phyloP scores from a whole-genome alignment of 1,284 basidiomycete genomes.

The Schizophyllum commune region DNA sequence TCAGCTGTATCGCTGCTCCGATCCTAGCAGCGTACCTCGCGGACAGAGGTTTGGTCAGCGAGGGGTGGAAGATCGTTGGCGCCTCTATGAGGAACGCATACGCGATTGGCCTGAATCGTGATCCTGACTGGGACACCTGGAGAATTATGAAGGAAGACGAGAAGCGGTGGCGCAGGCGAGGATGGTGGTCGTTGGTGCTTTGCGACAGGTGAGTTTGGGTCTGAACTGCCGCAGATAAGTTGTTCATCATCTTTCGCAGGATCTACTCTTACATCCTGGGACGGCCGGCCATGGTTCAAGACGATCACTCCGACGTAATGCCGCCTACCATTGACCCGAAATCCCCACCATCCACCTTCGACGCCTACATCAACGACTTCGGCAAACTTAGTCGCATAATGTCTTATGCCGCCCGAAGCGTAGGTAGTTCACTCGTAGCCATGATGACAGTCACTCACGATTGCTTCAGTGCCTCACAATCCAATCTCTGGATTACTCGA shows the following conservation, averaged over 20 bases:
- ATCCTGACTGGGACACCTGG: constrained; percentile 40
- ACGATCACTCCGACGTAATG: constrained; percentile 30
- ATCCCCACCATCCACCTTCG: constrained; percentile 27
- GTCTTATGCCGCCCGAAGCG: neutral
- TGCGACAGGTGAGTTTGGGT: no score
- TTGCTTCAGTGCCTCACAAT: neutral
- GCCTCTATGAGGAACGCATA: constrained; percentile 35
- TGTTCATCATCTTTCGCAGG: no score
- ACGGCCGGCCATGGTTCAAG: constrained; percentile 35
- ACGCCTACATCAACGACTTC: constrained; percentile 27
- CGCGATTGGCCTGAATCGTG: constrained; percentile 44
- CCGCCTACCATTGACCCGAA: constrained; percentile 20
- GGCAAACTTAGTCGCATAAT: constrained; percentile 26
- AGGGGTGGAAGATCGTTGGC: constrained; percentile 47
- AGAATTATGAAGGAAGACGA: constrained; percentile 27
- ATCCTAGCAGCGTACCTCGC: constrained; percentile 39
- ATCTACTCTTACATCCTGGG: constrained; percentile 37
- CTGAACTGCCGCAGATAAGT: no score
- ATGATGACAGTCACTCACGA: neutral
- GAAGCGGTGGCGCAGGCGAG: constrained; percentile 32
- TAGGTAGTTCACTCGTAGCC: neutral
- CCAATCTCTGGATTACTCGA: neutral
- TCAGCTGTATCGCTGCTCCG: constrained; percentile 38
- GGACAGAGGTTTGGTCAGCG: constrained; percentile 38
- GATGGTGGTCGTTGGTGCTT: constrained; percentile 41